Conservation (phyloP, 352 stramenopile genomes). For the Paralagenidium karlingii region DNA sequence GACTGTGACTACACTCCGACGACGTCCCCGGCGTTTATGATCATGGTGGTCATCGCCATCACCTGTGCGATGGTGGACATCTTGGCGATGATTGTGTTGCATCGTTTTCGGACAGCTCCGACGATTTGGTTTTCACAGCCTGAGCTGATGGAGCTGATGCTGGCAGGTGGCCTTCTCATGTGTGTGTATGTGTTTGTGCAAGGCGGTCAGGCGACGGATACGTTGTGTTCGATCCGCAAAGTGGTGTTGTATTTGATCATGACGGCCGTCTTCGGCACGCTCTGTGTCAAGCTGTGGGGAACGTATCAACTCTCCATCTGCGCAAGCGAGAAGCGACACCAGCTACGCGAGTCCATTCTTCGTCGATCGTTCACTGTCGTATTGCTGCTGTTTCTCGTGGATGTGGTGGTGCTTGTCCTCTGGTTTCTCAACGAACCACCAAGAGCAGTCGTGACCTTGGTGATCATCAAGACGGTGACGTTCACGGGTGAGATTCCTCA, state of each 20-base stretch:
- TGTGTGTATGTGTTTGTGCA: conserved; percentile 21
- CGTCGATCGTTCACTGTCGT: conserved; percentile 27
- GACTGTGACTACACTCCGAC: conserved; percentile 25
- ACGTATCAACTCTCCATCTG: conserved; percentile 38
- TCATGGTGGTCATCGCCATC: conserved; percentile 1
- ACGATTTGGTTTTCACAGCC: conserved; percentile 60
- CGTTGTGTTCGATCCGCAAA: conserved; percentile 17
- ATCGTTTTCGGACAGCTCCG: conserved; percentile 15
- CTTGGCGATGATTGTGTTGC: conserved; percentile 15
- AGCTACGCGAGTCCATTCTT: conserved; percentile 16
- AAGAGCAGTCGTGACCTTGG: too few relatives aligned
- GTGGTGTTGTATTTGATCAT: conserved; percentile 19
- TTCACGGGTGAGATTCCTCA: conserved; percentile 14
- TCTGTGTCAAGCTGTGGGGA: conserved; percentile 31
- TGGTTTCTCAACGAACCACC: too few relatives aligned
- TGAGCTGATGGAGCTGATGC: conserved; percentile 35
- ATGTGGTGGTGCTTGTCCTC: conserved; percentile 18
- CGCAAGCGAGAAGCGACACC: conserved; percentile 24
- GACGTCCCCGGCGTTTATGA: conserved; percentile 9
- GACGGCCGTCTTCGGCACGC: conserved; percentile 21
- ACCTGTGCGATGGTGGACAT: conserved; percentile 7
- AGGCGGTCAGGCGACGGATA: conserved; percentile 17
- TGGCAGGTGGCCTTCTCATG: conserved; percentile 36
- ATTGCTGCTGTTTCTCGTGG: conserved; percentile 15
- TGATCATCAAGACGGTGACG: conserved; percentile 3